Base-by-base conservation (phyloP, 495 filamentous ascomycete species). In the Aspergillus incahuasiensis region DNA sequence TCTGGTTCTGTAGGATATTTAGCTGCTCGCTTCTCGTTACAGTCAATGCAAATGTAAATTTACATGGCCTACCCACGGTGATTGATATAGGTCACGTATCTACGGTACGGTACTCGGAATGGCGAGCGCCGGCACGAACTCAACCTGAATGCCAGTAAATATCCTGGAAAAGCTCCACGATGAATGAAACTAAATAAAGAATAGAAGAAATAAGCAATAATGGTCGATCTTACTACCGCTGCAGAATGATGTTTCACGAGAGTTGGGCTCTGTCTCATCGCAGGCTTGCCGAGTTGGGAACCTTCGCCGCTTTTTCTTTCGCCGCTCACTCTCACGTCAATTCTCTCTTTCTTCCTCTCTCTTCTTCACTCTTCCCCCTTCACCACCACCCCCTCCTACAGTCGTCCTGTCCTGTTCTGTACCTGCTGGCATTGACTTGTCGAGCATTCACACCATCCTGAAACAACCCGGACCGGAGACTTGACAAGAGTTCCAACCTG, bases 371-470 rank as follows among this genome's bases (percentile, higher is more conserved):
- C 56, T 57, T 64, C 28, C 60, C 59, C 57, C 42, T 68, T 62
- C 58, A 54, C 64, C 58, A 54, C 64, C 45, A 35, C 41, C 53
- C 69, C 35, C 68, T 59, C 61, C 56, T 48, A 56, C 54, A 58
- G 55, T 60, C 69, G 63, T 68, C 69, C 67, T 71, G 62, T 62
- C 65, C 45, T 47, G 45, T 47, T 65, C 61, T 59, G 59, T 62
- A 64, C 56, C 68, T 75, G 75, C 75, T 78, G 75, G 73, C 75
- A 78, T 78, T 78, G 72, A 76, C 75, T 78, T 78, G 75, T 78
- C 75, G 69, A 78, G 75, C 74, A 74, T 55, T 39, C 35, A 54
- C 35, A 12, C 43, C 38, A 21, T 28, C 38, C 18, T 48, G 38
- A 61, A 54, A 44, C 30, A 51, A 45, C 32, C 35, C 54, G 60